Conservation (phyloP, 768 basidiomycete species). For the Lactarius evosmus region DNA sequence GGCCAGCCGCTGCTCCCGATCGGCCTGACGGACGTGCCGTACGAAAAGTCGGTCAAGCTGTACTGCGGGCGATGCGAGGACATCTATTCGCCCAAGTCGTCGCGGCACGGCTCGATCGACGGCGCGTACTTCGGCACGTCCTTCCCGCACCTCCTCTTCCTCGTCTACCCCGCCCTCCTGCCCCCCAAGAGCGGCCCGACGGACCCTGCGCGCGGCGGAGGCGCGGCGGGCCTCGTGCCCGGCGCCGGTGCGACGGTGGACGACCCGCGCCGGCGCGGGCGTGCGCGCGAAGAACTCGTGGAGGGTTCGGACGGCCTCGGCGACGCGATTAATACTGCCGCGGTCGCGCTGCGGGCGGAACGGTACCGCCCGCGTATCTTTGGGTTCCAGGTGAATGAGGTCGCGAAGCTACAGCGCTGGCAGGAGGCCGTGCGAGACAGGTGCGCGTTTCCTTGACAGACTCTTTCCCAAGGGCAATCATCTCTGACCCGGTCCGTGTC, state of each 20-base stretch:
- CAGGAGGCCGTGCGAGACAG: conserved; percentile 89
- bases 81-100: conserved; percentile 96
- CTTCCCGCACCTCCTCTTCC: conserved; percentile 94
- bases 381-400: conserved; percentile 95
- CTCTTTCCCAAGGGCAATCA: background rate
- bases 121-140: conserved; percentile 99
- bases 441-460: conserved; percentile 45
- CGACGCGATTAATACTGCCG: conserved; percentile 72
- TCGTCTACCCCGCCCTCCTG: conserved; percentile 92
- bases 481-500: background rate
- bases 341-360: conserved; percentile 85
- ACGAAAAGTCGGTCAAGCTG: conserved; percentile 98
- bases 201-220: conserved; percentile 35
- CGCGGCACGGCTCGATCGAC: conserved; percentile 95
- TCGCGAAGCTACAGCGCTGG: conserved; percentile 91
- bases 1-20: conserved; percentile 94
- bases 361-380: conserved; percentile 91
- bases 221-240: conserved; percentile 30
- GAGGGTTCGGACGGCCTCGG: conserved; percentile 51
- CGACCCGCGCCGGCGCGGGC: conserved; percentile 29
- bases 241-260: conserved; percentile 34
- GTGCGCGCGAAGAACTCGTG: conserved; percentile 45
- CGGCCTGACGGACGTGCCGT: conserved; percentile 94
- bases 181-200: conserved; percentile 70
- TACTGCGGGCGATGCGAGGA: conserved; percentile 99